Base-by-base conservation (phyloP, 73 alveolate genomes). In the Paramecium primaurelia region DNA sequence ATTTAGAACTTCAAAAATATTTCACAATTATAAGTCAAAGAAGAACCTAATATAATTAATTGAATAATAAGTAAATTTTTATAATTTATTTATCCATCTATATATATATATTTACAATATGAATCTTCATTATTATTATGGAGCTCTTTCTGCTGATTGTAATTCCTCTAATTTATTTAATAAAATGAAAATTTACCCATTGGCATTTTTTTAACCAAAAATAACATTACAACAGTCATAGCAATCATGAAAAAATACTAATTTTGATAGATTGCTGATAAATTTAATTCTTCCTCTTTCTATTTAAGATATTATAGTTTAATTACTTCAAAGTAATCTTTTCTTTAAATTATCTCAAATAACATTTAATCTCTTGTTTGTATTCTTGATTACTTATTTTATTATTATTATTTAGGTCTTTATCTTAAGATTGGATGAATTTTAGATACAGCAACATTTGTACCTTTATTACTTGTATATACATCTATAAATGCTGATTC, bases 401-500 rank as follows among this genome's bases (percentile, higher is more conserved):
- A 47, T 40, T 47, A 22, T 12, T 22, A 16, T 14, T 26, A 36
- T 45, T 45, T 9, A 34, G 75, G 91, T 22, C 77, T 40, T 26
- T 80, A 45, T 44, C 91, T 40, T 40, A 10, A 26, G 4, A 80
- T 44, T 22, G 91, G 91, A 47, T 80, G 71, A 80, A 45, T 26
- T 47, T 80, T 80, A 0, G 75, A 22, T 2, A 80, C 91, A 32
- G 49, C 26, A 14, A 34, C 69, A 25, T 25, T 30, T 42, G 91
- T 25, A 32, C 91, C 91, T 49, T 45, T 49, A 32, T 40, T 44
- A 6, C 40, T 37, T 6, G 88, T 32, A 7, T 80, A 80, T 8
- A 80, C 91, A 80, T 80, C 91, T 22, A 80, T 80, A 25, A 80
- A 32, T 44, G 91, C 91, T n/a, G 91, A 42, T 26, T 42, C 75